Evolutionary conservation across 2,329 filamentous ascomycete genomes (phyloP), one percentile per base, ranked within the genome.

Genomic region (Periconia sp.): DNA sequence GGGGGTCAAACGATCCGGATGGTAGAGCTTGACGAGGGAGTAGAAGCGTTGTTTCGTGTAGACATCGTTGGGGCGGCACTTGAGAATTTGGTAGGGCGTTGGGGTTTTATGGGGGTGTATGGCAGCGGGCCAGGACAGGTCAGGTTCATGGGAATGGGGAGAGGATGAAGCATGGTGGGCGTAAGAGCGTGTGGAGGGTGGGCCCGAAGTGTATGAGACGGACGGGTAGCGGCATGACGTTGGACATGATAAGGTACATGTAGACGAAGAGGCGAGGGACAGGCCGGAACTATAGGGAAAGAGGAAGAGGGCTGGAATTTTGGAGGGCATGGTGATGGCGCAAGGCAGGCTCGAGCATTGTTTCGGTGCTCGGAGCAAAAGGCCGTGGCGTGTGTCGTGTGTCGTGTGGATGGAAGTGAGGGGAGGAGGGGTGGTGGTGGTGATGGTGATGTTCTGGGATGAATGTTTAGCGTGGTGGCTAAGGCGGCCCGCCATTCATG

Each of bases 11-110:
- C 83, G 84, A 73, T 99, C 94, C 0, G 94, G 94, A 69, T 99
- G 94, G 77, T 99, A 99, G 45, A 95, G 80, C 78, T 97, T 99
- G 53, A 96, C 94, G 49, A 99, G 84, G 68, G 93, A 84, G 74
- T 95, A 94, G 81, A 92, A 99, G 55, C 85, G 85, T 42, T 81
- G 77, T 75, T 99, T 97, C 57, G 84, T 87, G 74, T 99, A 97
- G 1, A 85, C 82, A 14, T 85, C 85, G 53, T 79, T 78, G 62
- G 77, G 83, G 50, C 79, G 76, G 59, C 83, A 77, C 31, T 83
- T 80, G 66, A 97, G 87, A 69, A 99, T 90, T 67, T 97, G 90
- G 77, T 99, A 97, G 1, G 94, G 94, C 0, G 92, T 93, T 1
- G 90, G 90, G 23, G 72, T 68, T 15, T 71, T 59, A 44, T 75